Evolutionary conservation across 495 filamentous ascomycete genomes (phyloP).

Genomic region (Bacidia rubella): DNA sequence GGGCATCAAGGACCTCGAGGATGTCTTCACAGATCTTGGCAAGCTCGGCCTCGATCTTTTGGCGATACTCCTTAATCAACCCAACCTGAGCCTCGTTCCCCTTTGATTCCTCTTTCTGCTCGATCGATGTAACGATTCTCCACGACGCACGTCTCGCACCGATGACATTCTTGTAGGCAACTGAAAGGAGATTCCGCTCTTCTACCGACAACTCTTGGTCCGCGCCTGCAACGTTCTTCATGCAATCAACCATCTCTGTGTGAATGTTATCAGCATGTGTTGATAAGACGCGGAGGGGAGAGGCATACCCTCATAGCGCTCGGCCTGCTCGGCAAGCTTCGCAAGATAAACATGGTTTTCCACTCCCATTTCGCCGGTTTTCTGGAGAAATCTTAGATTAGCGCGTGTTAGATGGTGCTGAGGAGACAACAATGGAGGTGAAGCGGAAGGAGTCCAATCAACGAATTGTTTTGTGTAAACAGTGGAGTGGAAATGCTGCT

Average conservation of each 20-base stretch:
- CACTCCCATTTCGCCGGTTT: constrained; percentile 74
- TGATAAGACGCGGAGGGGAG: background rate
- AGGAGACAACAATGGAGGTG: background rate
- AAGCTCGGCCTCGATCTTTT: constrained; percentile 97
- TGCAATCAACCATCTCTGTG: constrained; percentile 99
- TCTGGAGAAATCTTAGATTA: background rate
- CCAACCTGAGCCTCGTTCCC: constrained; percentile 86
- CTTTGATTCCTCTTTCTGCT: constrained; percentile 99
- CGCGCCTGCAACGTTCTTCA: constrained; percentile 96
- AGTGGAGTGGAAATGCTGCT: background rate
- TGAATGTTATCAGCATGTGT: background rate
- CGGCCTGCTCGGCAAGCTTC: constrained; percentile 99
- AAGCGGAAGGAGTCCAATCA: background rate
- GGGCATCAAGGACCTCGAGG: constrained; percentile 87
- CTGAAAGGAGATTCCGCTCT: constrained; percentile 97
- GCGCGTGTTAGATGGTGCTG: background rate
- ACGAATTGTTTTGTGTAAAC: background rate
- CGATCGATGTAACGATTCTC: constrained; percentile 99
- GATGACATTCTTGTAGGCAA: constrained; percentile 99
- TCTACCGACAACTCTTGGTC: constrained; percentile 97
- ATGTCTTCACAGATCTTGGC: constrained; percentile 99
- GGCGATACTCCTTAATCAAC: constrained; percentile 98
- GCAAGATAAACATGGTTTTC: constrained; percentile 99
- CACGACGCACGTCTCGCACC: constrained; percentile 97
- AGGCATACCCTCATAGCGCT: constrained; percentile 94